These are phyloP conservation scores for Botrytis fabae DNA, from an alignment of 2,329 filamentous ascomycete genomes.

Conservation along the genomic window DNA sequence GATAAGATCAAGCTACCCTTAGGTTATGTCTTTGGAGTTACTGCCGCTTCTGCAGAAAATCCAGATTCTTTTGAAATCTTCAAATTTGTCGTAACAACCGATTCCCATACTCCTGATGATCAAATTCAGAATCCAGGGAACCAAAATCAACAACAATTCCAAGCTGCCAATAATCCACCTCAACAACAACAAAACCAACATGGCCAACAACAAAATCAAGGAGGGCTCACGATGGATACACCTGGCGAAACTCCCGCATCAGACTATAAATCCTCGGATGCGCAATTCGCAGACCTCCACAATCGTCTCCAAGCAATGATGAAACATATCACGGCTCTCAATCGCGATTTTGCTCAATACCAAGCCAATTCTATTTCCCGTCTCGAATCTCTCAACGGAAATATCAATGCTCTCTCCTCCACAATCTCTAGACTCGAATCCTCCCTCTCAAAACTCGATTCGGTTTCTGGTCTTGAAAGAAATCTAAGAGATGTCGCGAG, in stretches of 20 bases:
- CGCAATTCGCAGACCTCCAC: constrained; percentile 82
- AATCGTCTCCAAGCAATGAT: constrained; percentile 74
- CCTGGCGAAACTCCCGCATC: constrained; percentile 45
- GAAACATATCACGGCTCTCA: constrained; percentile 66
- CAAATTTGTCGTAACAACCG: constrained; percentile 74
- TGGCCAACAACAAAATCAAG: constrained; percentile 17
- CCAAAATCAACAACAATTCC: constrained; percentile 23
- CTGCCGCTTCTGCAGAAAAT: constrained; percentile 83
- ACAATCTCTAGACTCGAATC: constrained; percentile 28
- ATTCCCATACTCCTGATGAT: constrained; percentile 44
- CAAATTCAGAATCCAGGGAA: constrained; percentile 29
- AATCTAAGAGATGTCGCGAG: constrained; percentile 56
- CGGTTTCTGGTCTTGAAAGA: constrained; percentile 48
- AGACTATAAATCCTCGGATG: constrained; percentile 47
- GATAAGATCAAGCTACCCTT: constrained; percentile 74
- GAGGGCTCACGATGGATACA: constrained; percentile 37
- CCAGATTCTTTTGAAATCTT: constrained; percentile 95
- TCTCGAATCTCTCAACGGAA: constrained; percentile 27
- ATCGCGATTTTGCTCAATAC: constrained; percentile 55
- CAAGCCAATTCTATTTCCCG: constrained; percentile 52
- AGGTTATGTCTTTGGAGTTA: constrained; percentile 84
- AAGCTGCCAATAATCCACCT: constrained; percentile 30
- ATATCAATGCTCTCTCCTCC: constrained; percentile 20
- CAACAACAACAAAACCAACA: constrained; percentile 40
- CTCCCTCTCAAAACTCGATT: constrained; percentile 47